Evolutionary conservation across 129 eudicot genomes (phyloP).

Genomic region (Flaveria trinervia): DNA sequence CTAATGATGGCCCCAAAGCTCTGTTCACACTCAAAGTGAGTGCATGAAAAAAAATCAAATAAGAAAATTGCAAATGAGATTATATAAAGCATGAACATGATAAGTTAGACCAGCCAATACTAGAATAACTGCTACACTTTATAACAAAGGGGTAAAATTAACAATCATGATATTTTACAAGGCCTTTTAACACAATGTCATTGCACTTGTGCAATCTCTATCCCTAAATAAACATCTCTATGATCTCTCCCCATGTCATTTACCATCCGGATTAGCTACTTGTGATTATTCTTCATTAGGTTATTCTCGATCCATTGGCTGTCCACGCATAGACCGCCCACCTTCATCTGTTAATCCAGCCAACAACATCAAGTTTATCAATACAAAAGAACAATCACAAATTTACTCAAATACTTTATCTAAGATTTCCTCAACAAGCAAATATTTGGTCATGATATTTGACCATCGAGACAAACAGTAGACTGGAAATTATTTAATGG

Average conservation of each 20-base stretch:
- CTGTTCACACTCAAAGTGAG: neutral
- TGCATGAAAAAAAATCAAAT: no score
- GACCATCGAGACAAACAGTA: no score
- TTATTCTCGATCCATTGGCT: conserved; percentile 40
- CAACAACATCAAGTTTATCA: conserved; percentile 1
- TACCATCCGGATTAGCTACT: conserved; percentile 24
- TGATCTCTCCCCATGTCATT: conserved; percentile 12
- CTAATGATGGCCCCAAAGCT: neutral
- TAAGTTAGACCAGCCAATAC: conserved; percentile 20
- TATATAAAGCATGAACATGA: conserved; percentile 30
- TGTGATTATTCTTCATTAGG: neutral
- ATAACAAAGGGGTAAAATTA: conserved; percentile 3
- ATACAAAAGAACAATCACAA: neutral
- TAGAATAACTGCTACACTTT: conserved; percentile 19
- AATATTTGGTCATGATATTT: neutral
- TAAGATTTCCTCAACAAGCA: neutral
- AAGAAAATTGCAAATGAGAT: conserved; percentile 7
- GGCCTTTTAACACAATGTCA: conserved; percentile 14
- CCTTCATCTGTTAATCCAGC: conserved; percentile 37
- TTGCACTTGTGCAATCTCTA: conserved; percentile 12
- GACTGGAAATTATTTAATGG: neutral
- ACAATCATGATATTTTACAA: conserved; percentile 28
- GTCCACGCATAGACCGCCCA: conserved; percentile 42
- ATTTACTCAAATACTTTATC: neutral
- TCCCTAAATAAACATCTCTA: conserved; percentile 28